Evolutionary conservation across 78 protist species (phyloP), one percentile per base, ranked within the genome.

Genomic region (Monosiga brevicollis): DNA sequence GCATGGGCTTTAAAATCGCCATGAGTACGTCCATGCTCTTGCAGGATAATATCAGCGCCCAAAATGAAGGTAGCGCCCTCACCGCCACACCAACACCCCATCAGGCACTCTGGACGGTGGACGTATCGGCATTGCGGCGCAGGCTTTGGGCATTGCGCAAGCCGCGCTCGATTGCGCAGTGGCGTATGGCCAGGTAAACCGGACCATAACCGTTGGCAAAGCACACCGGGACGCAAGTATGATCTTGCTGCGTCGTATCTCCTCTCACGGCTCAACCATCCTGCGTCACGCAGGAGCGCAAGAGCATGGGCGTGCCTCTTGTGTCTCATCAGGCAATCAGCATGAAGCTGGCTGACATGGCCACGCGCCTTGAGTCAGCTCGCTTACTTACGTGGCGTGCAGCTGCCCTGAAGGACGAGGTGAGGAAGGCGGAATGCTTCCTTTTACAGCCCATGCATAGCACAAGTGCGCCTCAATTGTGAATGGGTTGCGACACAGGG

Each of bases 1-100:
- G 98, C 32, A 78, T 86, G 79, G 98, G 98, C 34, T 96, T 94
- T 86, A 96, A 93, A 91, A 92, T 94, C n/a, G 97, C 98, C 0
- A 96, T 96, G 42, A 15, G 62, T 49, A 49, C 62, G 62, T 87
- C n/a, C n/a, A n/a, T n/a, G n/a, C n/a, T n/a, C n/a, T n/a, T n/a
- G n/a, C n/a, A n/a, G n/a, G n/a, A n/a, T n/a, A n/a, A n/a, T n/a
- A n/a, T n/a, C n/a, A n/a, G n/a, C n/a, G n/a, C n/a, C n/a, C n/a
- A n/a, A n/a, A n/a, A n/a, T n/a, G 40, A 1, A 42, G 37, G 29
- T 20, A 6, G 42, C n/a, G n/a, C n/a, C 11, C 76, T 42, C 49
- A 15, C 74, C 42, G 15, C 77, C 6, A 35, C 77, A 3, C 40
- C 23, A 2, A 0, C 22, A 32, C 73, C 42, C 26, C 55, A 38